These are phyloP conservation scores for Colletotrichum liaoningense DNA, from an alignment of 2,329 filamentous ascomycete genomes.

Conservation along the genomic window DNA sequence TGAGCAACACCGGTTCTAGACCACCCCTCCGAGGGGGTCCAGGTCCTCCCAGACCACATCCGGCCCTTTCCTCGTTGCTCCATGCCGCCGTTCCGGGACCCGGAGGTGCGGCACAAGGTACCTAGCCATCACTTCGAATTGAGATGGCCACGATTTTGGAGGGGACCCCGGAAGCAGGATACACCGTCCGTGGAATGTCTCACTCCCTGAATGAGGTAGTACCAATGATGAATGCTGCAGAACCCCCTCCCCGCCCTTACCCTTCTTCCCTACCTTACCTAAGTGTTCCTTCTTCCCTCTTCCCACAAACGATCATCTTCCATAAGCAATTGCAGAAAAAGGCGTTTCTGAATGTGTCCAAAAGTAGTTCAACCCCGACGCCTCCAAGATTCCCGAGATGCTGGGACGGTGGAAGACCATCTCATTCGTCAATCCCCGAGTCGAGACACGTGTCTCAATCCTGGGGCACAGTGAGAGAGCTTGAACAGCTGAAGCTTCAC, in stretches of 20 bases:
- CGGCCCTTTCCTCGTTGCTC: not conserved
- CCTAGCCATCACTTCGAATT: not conserved
- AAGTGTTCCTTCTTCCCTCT: too few relatives aligned
- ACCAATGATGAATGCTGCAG: too few relatives aligned
- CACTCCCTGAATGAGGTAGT: not conserved
- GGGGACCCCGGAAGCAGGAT: not conserved
- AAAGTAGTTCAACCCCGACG: not conserved
- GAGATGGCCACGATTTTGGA: not conserved
- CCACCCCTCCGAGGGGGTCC: too few relatives aligned
- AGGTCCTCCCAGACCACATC: not conserved
- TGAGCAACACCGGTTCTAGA: not conserved
- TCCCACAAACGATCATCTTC: too few relatives aligned
- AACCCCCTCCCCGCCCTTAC: too few relatives aligned
- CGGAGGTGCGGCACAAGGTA: not conserved
- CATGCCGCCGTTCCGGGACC: not conserved
- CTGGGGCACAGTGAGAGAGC: too few relatives aligned
- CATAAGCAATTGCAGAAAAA: not conserved
- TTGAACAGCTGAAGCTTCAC: not conserved
- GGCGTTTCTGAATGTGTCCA: not conserved
- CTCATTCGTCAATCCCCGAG: not conserved
- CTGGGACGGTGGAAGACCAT: not conserved
- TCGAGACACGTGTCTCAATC: conserved; percentile 19
- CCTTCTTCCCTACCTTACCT: too few relatives aligned
- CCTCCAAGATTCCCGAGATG: not conserved
- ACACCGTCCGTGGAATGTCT: not conserved